phyloP scores from a whole-genome alignment of 2,329 filamentous ascomycete species.

The Cercospora sp. region DNA sequence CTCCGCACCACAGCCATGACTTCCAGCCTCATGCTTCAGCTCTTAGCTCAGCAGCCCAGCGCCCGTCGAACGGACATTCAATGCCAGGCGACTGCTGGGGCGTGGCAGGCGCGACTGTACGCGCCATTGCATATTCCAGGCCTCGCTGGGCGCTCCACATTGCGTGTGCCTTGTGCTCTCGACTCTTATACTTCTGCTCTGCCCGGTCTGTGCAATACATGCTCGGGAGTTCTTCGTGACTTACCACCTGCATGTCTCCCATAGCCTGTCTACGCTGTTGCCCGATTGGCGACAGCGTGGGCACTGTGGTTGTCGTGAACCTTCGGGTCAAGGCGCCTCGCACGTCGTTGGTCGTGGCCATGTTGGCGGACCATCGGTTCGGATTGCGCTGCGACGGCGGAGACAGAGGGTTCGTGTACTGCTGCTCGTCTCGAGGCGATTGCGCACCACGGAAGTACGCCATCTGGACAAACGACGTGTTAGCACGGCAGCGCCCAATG shows the following conservation, averaged over 20 bases:
- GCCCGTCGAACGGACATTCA: not conserved
- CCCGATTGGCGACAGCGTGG: conserved; percentile 63
- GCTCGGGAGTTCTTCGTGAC: conserved; percentile 20
- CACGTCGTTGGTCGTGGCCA: conserved; percentile 61
- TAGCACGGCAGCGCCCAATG: conserved; percentile 10
- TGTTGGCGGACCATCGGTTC: conserved; percentile 37
- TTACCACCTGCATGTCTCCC: conserved; percentile 45
- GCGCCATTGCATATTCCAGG: not conserved
- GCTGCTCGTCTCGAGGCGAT: conserved; percentile 73
- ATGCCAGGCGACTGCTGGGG: not conserved
- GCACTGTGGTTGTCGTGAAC: conserved; percentile 87
- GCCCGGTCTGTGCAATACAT: conserved; percentile 2
- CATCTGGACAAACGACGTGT: conserved; percentile 47
- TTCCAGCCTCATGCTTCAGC: not conserved
- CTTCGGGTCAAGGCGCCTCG: conserved; percentile 80
- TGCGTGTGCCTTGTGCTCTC: not conserved
- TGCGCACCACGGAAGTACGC: conserved; percentile 71
- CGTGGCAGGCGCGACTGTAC: not conserved
- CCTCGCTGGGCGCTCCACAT: not conserved
- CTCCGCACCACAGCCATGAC: not conserved
- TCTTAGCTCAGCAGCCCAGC: not conserved
- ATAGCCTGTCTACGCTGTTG: conserved; percentile 56
- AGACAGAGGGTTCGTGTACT: conserved; percentile 51
- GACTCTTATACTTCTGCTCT: not conserved
- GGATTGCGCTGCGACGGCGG: conserved; percentile 44